Conservation (phyloP, 768 basidiomycete genomes). For the Suillus luteus region DNA sequence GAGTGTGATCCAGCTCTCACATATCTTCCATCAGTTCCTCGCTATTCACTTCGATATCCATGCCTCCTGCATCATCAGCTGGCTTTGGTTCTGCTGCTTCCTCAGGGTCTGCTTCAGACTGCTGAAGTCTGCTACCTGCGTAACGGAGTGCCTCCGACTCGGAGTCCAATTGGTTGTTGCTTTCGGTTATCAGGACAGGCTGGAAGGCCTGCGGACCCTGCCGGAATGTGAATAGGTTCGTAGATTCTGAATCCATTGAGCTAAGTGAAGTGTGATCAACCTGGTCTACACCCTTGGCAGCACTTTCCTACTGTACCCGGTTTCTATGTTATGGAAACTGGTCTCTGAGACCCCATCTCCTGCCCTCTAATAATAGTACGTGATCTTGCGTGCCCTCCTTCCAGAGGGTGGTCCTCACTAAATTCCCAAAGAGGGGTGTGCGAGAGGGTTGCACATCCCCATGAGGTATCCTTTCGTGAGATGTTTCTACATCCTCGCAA, state of each 20-base stretch:
- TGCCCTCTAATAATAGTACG: no score
- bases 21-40: background rate
- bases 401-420: no score
- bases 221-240: background rate
- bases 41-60: background rate
- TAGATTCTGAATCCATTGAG: background rate
- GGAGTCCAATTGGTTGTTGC: background rate
- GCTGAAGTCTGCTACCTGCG: background rate
- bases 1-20: background rate
- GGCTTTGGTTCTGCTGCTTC: background rate
- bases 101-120: background rate
- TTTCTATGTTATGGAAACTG: no score
- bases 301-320: no score
- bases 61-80: background rate
- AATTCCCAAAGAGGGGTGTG: no score
- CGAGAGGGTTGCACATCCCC: no score
- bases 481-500: no score
- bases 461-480: no score
- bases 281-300: background rate
- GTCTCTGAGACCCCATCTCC: no score
- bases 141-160: background rate
- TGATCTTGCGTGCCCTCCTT: no score
- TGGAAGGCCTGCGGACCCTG: background rate
- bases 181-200: background rate
- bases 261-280: background rate